Conservation (phyloP, 306 rosid species). For the Lotus japonicus region DNA sequence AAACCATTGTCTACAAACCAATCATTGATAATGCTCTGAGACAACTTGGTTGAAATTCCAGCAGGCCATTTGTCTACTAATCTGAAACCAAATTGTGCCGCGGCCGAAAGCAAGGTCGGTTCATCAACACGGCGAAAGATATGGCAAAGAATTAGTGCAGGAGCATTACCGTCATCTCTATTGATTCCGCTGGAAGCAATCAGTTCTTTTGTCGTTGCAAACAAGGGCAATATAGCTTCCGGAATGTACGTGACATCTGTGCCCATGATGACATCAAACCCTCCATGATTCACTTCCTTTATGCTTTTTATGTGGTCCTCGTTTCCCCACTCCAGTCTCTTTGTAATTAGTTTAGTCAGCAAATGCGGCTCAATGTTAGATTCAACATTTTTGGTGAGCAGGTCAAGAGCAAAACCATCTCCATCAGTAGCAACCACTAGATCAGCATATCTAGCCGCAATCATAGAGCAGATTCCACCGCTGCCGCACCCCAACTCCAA, state of each 20-base stretch:
- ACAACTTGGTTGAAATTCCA: slow-evolving; percentile 18
- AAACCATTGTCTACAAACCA: slow-evolving; percentile 57
- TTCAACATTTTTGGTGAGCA: slow-evolving; percentile 52
- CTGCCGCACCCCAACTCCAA: slow-evolving; percentile 90
- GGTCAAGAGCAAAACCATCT: slow-evolving; percentile 58
- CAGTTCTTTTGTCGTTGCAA: slow-evolving; percentile 68
- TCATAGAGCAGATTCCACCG: slow-evolving; percentile 84
- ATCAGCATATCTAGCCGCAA: slow-evolving; percentile 51
- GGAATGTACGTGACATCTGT: slow-evolving; percentile 80
- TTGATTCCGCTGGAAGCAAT: slow-evolving; percentile 35
- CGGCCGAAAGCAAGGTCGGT: slow-evolving; percentile 64
- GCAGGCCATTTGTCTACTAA: slow-evolving; percentile 63
- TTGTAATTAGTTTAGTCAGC: slow-evolving; percentile 38
- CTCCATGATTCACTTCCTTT: slow-evolving; percentile 39
- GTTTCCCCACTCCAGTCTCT: slow-evolving; percentile 71
- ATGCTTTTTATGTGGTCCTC: slow-evolving; percentile 54
- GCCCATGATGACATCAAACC: slow-evolving; percentile 78
- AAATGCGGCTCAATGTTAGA: slow-evolving; percentile 47
- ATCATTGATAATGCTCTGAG: slow-evolving; percentile 35
- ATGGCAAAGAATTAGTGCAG: slow-evolving; percentile 70
- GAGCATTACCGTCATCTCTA: slow-evolving; percentile 16
- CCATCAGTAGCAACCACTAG: slow-evolving; percentile 81
- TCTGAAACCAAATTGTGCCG: slow-evolving; percentile 53
- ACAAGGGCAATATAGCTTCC: slow-evolving; percentile 74
- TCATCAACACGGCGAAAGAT: slow-evolving; percentile 71